These are phyloP conservation scores for Guillardia theta DNA, from an alignment of 78 protist species.

Conservation along the genomic window DNA sequence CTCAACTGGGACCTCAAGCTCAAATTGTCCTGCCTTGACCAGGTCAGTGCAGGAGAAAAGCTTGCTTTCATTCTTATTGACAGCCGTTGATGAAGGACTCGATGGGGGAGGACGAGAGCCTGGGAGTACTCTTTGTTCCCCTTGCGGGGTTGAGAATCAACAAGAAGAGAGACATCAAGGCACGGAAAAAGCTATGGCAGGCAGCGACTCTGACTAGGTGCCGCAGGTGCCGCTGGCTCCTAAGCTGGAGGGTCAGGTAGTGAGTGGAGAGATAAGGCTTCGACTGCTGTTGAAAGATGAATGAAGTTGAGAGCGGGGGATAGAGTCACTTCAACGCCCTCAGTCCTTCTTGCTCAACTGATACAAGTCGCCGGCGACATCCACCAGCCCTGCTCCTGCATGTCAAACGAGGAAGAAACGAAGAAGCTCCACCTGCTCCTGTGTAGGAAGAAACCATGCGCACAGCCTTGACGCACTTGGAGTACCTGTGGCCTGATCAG, in stretches of 20 bases:
- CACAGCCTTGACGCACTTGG: background rate
- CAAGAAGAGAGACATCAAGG: background rate
- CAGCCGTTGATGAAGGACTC: background rate
- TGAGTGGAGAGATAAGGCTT: background rate
- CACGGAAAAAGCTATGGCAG: too few relatives aligned
- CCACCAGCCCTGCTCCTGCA: background rate
- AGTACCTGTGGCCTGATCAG: background rate
- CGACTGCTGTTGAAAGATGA: background rate
- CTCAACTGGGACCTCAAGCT: background rate
- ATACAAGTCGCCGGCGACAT: background rate
- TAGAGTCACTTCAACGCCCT: too few relatives aligned
- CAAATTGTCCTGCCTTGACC: background rate
- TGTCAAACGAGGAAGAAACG: background rate
- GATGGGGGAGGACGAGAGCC: background rate
- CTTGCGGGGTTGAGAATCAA: background rate
- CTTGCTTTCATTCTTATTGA: background rate
- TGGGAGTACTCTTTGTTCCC: background rate
- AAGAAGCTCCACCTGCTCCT: background rate
- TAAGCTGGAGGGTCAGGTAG: background rate
- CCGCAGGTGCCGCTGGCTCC: background rate
- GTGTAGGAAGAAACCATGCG: conserved; percentile 6
- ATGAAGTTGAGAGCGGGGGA: too few relatives aligned
- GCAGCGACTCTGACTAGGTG: too few relatives aligned
- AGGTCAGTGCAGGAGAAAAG: background rate
- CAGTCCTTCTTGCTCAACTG: too few relatives aligned